Evolutionary conservation across 1,284 basidiomycete genomes (phyloP).

Genomic region (Microbotryomycetes sp.): DNA sequence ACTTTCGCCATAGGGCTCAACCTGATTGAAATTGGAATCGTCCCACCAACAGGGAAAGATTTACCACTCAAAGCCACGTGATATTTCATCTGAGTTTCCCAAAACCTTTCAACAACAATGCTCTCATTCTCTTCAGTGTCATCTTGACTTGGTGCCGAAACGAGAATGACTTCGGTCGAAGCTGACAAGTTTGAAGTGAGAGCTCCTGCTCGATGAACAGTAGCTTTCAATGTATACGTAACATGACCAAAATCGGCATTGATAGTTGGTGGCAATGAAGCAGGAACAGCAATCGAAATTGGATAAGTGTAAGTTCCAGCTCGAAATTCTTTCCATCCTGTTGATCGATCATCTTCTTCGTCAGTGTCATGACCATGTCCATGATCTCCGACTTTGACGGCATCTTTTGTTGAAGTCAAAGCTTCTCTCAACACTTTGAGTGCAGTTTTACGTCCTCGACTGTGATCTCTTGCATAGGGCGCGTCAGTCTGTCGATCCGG

Average conservation of each 20-base stretch:
- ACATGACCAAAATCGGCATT: constrained; percentile 73
- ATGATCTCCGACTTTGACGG: constrained; percentile 10
- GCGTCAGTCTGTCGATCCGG: constrained; percentile 23
- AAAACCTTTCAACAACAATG: constrained; percentile 81
- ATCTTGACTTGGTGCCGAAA: constrained; percentile 58
- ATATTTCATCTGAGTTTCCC: constrained; percentile 87
- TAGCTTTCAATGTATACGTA: constrained; percentile 71
- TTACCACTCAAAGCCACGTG: constrained; percentile 69
- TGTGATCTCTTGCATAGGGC: constrained; percentile 38
- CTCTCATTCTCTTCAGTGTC: constrained; percentile 63
- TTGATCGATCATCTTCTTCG: constrained; percentile 18
- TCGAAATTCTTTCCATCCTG: constrained; percentile 81
- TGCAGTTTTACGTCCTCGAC: constrained; percentile 43
- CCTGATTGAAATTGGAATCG: constrained; percentile 71
- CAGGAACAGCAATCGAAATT: constrained; percentile 80
- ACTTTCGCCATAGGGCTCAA: constrained; percentile 80
- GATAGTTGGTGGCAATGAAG: constrained; percentile 71
- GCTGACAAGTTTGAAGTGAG: constrained; percentile 69
- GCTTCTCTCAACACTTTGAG: constrained; percentile 45
- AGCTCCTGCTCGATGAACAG: constrained; percentile 73
- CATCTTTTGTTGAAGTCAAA: constrained; percentile 28
- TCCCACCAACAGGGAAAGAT: constrained; percentile 69
- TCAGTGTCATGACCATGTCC: constrained; percentile 10
- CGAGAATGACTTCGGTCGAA: constrained; percentile 65
- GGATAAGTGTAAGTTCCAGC: constrained; percentile 90